Evolutionary conservation across 257 asterid genomes (phyloP), one percentile per base, ranked within the genome.

Genomic region (Primulina huaijiensis): DNA sequence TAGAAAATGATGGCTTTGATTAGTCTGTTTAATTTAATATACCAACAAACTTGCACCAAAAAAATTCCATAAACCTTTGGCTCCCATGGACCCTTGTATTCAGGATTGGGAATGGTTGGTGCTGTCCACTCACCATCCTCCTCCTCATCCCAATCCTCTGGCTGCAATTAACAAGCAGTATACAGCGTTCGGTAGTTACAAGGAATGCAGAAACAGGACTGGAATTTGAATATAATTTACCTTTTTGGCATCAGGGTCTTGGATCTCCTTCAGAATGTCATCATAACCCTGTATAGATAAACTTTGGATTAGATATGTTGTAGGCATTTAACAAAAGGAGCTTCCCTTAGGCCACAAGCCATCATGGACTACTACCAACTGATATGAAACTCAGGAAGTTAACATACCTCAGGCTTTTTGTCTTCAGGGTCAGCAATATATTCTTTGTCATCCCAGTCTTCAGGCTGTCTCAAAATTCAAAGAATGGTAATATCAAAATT

Each of bases 111-210:
- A 82, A 89, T 88, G 27, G 96, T 91, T 64, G 99, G 99, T 43
- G 89, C 84, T 1, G 97, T 84, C 99, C 99, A 94, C 79, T 85
- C 93, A 64, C 99, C 97, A 85, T 94, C 99, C 80, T 94, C 99
- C 65, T 88, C 96, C 68, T 91, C 93, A 73, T 94, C 97, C 97
- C 97, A 94, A 76, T 94, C 99, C 77, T 94, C 97, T 27, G 99
- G 99, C 99, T 94, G 82, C 77, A 77, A 60, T 62, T 55, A 25
- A 31, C 57, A 70, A 62, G 17, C 19, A 20, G 21, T 30, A 40
- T 40, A 12, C 1, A n/a, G 2, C 16, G 53, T n/a, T 11, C 7
- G 61, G 77, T 4, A 70, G 58, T 50, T 62, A 37, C 16, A 21
- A 60, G 56, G 21, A 46, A 64, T 11, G 68, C 5, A 52, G 34